These are phyloP conservation scores for Sisymbrium altissimum DNA, from an alignment of 345 rosid species.

Conservation along the genomic window DNA sequence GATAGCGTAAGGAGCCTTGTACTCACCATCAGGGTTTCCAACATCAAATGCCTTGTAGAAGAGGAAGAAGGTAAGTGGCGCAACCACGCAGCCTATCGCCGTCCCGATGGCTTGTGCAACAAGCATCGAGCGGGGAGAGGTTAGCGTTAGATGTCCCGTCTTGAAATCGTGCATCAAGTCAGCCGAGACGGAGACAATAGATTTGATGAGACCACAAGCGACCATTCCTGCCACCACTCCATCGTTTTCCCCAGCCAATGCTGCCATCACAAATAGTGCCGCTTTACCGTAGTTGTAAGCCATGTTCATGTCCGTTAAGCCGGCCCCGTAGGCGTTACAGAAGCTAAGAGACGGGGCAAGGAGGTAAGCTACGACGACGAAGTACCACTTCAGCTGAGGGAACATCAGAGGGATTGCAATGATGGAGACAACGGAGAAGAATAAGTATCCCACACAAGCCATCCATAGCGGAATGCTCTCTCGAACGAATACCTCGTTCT, in stretches of 20 bases:
- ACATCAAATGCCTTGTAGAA: constrained; percentile 91
- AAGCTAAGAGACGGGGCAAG: constrained; percentile 88
- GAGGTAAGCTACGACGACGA: constrained; percentile 73
- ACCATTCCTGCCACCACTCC: constrained; percentile 90
- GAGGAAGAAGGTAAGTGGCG: constrained; percentile 76
- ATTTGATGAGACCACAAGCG: constrained; percentile 86
- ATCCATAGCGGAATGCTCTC: constrained; percentile 82
- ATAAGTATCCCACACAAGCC: constrained; percentile 61
- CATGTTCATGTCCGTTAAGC: constrained; percentile 98
- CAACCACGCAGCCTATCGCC: constrained; percentile 83
- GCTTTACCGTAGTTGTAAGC: constrained; percentile 92
- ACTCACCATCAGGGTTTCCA: constrained; percentile 86
- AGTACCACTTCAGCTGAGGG: constrained; percentile 90
- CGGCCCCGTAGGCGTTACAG: constrained; percentile 97
- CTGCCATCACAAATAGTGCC: constrained; percentile 78
- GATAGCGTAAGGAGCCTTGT: constrained; percentile 93
- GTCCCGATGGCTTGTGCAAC: constrained; percentile 82
- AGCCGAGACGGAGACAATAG: constrained; percentile 80
- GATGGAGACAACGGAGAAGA: constrained; percentile 69
- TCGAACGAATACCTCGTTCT: constrained; percentile 62
- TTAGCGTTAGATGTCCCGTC: constrained; percentile 82
- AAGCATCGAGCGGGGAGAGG: constrained; percentile 91
- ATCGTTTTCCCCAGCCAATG: constrained; percentile 54
- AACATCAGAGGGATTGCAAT: constrained; percentile 76
- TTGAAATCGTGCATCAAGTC: constrained; percentile 97